Conservation (phyloP, 1,284 basidiomycete genomes). For the Boletellus deceptivus region DNA sequence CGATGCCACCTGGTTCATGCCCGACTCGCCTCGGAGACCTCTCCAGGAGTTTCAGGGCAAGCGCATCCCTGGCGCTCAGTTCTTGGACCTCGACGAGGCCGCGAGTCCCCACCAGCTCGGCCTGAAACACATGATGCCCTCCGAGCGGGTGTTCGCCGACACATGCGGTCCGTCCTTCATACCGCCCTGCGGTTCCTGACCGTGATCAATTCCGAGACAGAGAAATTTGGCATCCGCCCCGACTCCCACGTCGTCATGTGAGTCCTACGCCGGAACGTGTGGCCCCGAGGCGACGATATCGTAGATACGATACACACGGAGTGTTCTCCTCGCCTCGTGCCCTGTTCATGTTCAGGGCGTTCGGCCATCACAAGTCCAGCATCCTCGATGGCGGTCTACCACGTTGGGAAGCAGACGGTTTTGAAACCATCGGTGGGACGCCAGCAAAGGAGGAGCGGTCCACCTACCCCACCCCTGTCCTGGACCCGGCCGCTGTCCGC, state of each 20-base stretch:
- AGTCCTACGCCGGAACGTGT: constrained; percentile 21
- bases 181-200: constrained; percentile 1
- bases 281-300: constrained; percentile 8
- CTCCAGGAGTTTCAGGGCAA: constrained; percentile 63
- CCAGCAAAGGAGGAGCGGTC: constrained; percentile 29
- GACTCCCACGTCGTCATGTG: constrained; percentile 82
- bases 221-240: constrained; percentile 70
- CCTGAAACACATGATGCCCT: constrained; percentile 94
- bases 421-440: constrained; percentile 56
- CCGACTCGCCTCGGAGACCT: constrained; percentile 67
- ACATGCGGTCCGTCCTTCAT: constrained; percentile 65
- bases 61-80: constrained; percentile 73
- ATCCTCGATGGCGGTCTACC: constrained; percentile 89
- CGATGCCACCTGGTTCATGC: constrained; percentile 90
- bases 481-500: constrained; percentile 53
- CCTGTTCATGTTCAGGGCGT: constrained; percentile 88
- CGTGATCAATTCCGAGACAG: constrained; percentile 37
- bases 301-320: constrained; percentile 82
- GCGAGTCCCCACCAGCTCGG: constrained; percentile 68
- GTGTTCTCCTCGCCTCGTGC: constrained; percentile 90
- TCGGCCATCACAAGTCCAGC: constrained; percentile 83
- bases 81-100: constrained; percentile 83
- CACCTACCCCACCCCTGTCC: constrained; percentile 54
- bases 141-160: constrained; percentile 66
- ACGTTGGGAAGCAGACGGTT: constrained; percentile 74